phyloP scores from a whole-genome alignment of 768 basidiomycete genomes.

The Boletus reticulatus region DNA sequence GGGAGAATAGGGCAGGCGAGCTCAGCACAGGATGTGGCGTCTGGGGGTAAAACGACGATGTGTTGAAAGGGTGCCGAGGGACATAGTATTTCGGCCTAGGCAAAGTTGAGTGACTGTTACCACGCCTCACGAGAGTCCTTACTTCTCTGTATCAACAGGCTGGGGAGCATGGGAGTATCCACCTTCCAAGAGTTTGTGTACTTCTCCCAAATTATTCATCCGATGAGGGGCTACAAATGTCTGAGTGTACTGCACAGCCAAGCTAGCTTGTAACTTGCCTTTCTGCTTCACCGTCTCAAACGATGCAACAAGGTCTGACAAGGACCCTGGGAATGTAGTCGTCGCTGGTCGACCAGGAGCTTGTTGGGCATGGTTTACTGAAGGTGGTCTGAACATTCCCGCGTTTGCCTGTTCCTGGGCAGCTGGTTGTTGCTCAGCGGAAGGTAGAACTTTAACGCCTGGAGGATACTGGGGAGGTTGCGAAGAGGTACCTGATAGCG shows the following conservation, averaged over 20 bases:
- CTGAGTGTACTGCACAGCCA: not conserved
- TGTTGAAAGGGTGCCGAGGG: constrained; percentile 86
- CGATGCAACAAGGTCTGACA: constrained; percentile 90
- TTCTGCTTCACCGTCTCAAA: constrained; percentile 98
- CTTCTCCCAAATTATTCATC: constrained; percentile 83
- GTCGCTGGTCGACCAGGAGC: constrained; percentile 39
- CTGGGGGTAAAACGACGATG: constrained; percentile 95
- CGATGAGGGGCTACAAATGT: constrained; percentile 61
- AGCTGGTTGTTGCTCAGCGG: constrained; percentile 38
- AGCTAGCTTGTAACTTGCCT: constrained; percentile 47
- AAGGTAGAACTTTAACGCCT: constrained; percentile 57
- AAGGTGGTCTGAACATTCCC: constrained; percentile 52
- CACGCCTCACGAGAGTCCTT: constrained; percentile 27
- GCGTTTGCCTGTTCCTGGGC: constrained; percentile 34
- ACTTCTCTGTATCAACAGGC: constrained; percentile 96
- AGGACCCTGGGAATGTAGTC: constrained; percentile 71
- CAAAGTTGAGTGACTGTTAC: constrained; percentile 8
- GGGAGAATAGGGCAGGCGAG: constrained; percentile 80
- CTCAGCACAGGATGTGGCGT: constrained; percentile 75
- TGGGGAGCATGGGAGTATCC: constrained; percentile 87
- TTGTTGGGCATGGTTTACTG: constrained; percentile 46
- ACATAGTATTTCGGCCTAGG: constrained; percentile 94
- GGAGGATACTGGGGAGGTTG: constrained; percentile 61
- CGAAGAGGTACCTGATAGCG: constrained; percentile 14
- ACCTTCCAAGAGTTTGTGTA: constrained; percentile 92